Evolutionary conservation across 805 yeast genomes (phyloP), one percentile per base, ranked within the genome.

Genomic region (Spathaspora boniae): DNA sequence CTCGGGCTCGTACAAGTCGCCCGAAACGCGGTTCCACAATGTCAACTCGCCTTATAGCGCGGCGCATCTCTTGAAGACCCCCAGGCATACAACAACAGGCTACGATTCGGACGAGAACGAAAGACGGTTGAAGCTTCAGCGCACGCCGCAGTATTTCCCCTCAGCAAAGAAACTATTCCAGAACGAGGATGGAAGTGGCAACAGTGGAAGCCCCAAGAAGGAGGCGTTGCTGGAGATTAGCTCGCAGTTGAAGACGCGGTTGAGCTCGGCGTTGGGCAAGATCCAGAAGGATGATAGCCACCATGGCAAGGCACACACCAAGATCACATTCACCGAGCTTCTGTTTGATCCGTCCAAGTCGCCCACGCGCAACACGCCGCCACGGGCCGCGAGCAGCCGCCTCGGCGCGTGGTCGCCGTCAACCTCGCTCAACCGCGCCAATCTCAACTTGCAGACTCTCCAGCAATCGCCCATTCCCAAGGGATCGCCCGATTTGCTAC

Each of bases 181-280:
- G 20, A 65, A 58, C 14, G 66, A 60, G 9, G 38, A 37, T 12
- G 42, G 40, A 22, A 3, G 16, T 6, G 40, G 25, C 11, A 22
- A 22, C 25, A 22, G 25, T n/a, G 25, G 25, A 11, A 24, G 44
- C 8, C 38, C 39, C 14, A 48, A 41, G 27, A 53, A 48, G 24
- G 68, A 60, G 26, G 70, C 62, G 21, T 48, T 67, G 31, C 48
- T 54, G 7, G 69, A 62, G 36, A 67, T 67, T 31, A 63, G 68
- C 40, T 41, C 55, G 18, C 68, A 64, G 42, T 47, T 67, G 29
- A 64, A 62, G 37, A 59, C 50, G 36, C 53, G 52, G 42, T 48
- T 67, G 27, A 61, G 62, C 34, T 60, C 60, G 42, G 73, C 73
- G 6, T 48, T 65, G 25, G 70, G 66, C 3, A 59, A 65, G 41